Conservation (phyloP, 306 rosid genomes). For the Cucumis sativus region DNA sequence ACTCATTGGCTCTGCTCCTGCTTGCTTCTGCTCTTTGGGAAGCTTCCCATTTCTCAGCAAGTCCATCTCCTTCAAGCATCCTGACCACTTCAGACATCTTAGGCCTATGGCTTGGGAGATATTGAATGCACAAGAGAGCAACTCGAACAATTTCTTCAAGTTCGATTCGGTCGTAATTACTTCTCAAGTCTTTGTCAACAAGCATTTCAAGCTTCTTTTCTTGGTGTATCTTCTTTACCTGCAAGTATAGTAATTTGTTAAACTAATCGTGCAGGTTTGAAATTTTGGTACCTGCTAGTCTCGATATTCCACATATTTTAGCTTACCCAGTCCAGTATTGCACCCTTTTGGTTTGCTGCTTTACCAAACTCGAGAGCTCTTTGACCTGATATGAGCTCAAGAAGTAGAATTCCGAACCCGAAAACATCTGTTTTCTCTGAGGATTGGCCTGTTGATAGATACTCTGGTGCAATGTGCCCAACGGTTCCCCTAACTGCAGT, state of each 20-base stretch:
- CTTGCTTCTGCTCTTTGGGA: constrained; percentile 64
- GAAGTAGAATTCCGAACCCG: constrained; percentile 60
- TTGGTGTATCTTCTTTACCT: constrained; percentile 57
- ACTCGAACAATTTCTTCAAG: constrained; percentile 58
- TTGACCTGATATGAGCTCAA: constrained; percentile 53
- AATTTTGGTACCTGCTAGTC: not conserved
- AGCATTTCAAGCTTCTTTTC: constrained; percentile 58
- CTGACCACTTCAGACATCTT: constrained; percentile 95
- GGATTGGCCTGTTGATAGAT: constrained; percentile 64
- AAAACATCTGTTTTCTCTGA: constrained; percentile 68
- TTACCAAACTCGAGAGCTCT: constrained; percentile 65
- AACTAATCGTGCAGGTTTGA: not conserved
- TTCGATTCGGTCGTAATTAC: constrained; percentile 44
- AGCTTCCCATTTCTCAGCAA: constrained; percentile 98
- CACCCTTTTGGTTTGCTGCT: constrained; percentile 56
- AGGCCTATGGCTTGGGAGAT: constrained; percentile 54
- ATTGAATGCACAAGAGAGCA: constrained; percentile 52
- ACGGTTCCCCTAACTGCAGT: constrained; percentile 72
- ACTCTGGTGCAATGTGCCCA: constrained; percentile 69
- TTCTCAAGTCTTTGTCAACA: constrained; percentile 43
- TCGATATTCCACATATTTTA: not conserved
- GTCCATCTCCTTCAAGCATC: constrained; percentile 98
- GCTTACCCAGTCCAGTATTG: constrained; percentile 58
- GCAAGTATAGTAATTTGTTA: constrained; percentile 11
- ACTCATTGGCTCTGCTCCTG: constrained; percentile 40